Conservation (phyloP, 345 rosid species). For the Gossypium herbaceum region DNA sequence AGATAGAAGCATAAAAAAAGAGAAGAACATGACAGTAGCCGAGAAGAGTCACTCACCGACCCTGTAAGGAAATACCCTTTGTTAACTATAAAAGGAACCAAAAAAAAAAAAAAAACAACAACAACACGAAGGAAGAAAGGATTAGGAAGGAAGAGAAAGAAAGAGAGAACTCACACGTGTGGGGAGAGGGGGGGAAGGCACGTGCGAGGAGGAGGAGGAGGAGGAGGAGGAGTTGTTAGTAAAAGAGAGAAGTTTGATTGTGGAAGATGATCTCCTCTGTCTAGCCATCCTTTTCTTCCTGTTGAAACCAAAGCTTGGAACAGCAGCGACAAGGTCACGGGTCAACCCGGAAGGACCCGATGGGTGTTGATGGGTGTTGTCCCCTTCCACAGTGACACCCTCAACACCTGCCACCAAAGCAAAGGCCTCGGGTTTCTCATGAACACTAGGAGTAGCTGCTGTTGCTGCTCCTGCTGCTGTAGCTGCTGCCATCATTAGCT, state of each 20-base stretch:
- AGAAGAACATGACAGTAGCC: neutral
- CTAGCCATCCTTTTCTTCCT: constrained; percentile 88
- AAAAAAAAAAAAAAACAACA: neutral
- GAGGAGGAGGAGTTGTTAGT: neutral
- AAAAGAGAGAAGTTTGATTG: constrained; percentile 34
- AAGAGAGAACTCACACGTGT: constrained; percentile 64
- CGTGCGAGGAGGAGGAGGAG: constrained; percentile 32
- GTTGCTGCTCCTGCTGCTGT: neutral
- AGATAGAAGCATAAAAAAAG: neutral
- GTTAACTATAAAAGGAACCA: neutral
- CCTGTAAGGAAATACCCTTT: neutral
- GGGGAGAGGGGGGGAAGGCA: constrained; percentile 38
- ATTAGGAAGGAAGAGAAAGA: neutral
- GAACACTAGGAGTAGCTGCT: constrained; percentile 14
- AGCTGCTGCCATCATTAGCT: constrained; percentile 18
- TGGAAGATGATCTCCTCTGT: constrained; percentile 68
- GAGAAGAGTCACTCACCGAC: neutral
- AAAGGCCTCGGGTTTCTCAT: constrained; percentile 57
- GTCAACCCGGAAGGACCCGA: constrained; percentile 42
- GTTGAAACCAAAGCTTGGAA: constrained; percentile 52
- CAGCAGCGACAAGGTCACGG: constrained; percentile 40
- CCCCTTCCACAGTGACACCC: constrained; percentile 27
- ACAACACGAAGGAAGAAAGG: neutral
- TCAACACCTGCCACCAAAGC: constrained; percentile 54
- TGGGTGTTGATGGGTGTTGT: constrained; percentile 19